Evolutionary conservation across 1,284 basidiomycete species (phyloP), one percentile per base, ranked within the genome.

Genomic region (Pyrrhoderma noxium): DNA sequence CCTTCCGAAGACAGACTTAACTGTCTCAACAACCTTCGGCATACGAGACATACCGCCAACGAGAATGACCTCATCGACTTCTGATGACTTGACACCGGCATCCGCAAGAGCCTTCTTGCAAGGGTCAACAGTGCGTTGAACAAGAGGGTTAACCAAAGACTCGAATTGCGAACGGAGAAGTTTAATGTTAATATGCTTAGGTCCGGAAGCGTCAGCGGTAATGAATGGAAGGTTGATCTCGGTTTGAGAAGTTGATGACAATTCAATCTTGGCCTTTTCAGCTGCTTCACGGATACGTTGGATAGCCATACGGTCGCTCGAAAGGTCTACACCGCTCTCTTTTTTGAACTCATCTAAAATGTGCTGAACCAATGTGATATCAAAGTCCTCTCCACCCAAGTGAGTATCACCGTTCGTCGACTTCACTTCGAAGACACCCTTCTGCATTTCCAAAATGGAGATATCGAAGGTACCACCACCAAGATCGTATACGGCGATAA

Each of bases 381-480:
- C 93, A 64, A 98, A 98, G 71, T 99, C 95, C 72, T 99, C 95
- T 68, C 95, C 95, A 71, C 95, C 95, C 56, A 99, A 82, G 69
- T 99, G 95, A 21, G 95, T 98, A 70, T 99, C 94, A 71, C 95
- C 95, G 67, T 97, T 97, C 58, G 95, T 99, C 1, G 95, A 97
- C 77, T 97, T 97, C 67, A 99, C 95, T 70, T 98, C 95, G 69
- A 98, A 99, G 21, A 99, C 93, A 62, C 95, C 95, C 72, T 96
- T 94, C 70, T 96, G 92, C 91, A 98, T 98, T 73, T 97, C 93
- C 41, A 98, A 77, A 60, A 99, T 93, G 34, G 95, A 98, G 62
- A 98, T 90, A 91, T 98, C 93, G 70, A 94, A 94, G 16, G 92
- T 94, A 61, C 92, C 92, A 66, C 91, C 92, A 63, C 92, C 91